These are phyloP conservation scores for Chlamydomonas asymmetrica DNA, from an alignment of 139 green algal genomes.

Conservation along the genomic window DNA sequence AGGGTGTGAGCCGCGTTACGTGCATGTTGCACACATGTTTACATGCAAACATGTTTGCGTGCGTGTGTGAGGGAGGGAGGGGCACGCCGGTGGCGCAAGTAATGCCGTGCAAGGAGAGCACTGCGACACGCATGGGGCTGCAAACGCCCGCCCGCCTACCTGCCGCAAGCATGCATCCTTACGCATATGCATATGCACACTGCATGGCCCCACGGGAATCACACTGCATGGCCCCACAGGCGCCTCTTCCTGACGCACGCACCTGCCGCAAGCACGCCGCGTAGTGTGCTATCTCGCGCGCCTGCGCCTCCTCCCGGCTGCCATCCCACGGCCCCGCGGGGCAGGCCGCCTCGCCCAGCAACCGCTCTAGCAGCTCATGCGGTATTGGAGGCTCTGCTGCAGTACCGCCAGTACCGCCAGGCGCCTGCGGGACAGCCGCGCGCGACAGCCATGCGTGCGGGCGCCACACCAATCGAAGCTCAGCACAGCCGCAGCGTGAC, in stretches of 20 bases:
- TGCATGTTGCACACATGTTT: too few relatives aligned
- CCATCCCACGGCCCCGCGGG: background rate
- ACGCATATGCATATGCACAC: background rate
- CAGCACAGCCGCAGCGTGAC: too few relatives aligned
- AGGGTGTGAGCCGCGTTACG: too few relatives aligned
- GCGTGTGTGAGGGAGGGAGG: too few relatives aligned
- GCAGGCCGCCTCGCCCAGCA: background rate
- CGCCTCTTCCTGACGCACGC: background rate
- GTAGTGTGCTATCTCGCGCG: constrained; percentile 15
- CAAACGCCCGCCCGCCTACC: background rate
- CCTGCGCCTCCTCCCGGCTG: constrained; percentile 7
- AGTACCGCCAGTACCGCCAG: constrained; percentile 12
- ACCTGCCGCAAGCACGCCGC: constrained; percentile 25
- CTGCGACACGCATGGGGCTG: background rate
- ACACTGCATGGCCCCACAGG: background rate
- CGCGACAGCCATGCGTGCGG: background rate
- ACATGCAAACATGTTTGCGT: too few relatives aligned
- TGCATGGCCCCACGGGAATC: background rate
- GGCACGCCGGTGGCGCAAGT: background rate
- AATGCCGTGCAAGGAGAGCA: background rate
- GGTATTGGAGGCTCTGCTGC: constrained; percentile 14
- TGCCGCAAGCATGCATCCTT: background rate
- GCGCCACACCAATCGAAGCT: background rate
- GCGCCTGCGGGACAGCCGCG: background rate
- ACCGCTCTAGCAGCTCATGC: background rate